phyloP scores from a whole-genome alignment of 169 alveolate genomes.

The Plasmodium cynomolgi region DNA sequence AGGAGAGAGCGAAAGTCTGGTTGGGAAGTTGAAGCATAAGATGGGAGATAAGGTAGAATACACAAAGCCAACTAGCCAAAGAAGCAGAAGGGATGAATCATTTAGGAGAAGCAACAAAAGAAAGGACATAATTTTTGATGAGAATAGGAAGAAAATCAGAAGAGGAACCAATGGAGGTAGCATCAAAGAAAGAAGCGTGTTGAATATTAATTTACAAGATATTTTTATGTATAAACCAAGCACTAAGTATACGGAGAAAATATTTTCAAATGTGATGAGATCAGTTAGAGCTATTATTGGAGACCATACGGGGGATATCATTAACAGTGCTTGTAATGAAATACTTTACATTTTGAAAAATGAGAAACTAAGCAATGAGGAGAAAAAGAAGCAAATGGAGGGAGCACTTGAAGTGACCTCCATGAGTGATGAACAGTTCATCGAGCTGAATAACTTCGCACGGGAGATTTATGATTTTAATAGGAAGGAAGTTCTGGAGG shows the following conservation, averaged over 20 bases:
- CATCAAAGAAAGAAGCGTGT: slow-evolving; percentile 87
- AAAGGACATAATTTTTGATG: slow-evolving; percentile 76
- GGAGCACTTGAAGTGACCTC: slow-evolving; percentile 76
- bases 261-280: slow-evolving; percentile 92
- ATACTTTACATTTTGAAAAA: slow-evolving; percentile 90
- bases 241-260: slow-evolving; percentile 90
- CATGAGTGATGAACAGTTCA: slow-evolving; percentile 49
- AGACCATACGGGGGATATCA: slow-evolving; percentile 93
- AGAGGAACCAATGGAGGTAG: slow-evolving; percentile 76
- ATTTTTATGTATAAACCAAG: slow-evolving; percentile 92
- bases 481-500: slow-evolving; percentile 79
- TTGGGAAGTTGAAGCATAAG: slow-evolving; percentile 88
- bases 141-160: slow-evolving; percentile 20
- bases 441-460: slow-evolving; percentile 13
- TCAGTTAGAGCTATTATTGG: slow-evolving; percentile 90
- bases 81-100: slow-evolving; percentile 12
- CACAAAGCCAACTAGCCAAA: slow-evolving; percentile 58
- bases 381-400: slow-evolving; percentile 85
- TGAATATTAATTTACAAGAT: slow-evolving; percentile 88
- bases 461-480: slow-evolving; percentile 78
- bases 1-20: slow-evolving; percentile 97
- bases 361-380: slow-evolving; percentile 87
- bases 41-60: slow-evolving; percentile 96
- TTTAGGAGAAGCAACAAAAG: slow-evolving; percentile 26
- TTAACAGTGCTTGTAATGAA: slow-evolving; percentile 95